Conservation (phyloP, 2,329 filamentous ascomycete genomes). For the Penicillium italicum region DNA sequence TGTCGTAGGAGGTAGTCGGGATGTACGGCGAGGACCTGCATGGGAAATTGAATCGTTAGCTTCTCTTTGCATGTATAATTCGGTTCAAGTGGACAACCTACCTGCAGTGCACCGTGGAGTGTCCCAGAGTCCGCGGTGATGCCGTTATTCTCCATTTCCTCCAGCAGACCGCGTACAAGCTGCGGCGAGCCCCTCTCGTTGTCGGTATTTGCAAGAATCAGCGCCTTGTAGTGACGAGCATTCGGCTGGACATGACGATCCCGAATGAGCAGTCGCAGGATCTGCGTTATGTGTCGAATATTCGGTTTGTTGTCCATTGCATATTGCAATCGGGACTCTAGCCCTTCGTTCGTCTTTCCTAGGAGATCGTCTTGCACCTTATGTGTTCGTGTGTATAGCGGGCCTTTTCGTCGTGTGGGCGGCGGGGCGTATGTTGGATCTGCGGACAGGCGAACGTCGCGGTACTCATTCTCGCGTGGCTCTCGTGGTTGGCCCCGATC, state of each 20-base stretch:
- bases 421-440: neutral
- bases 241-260: conserved; percentile 37
- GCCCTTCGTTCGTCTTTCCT: conserved; percentile 12
- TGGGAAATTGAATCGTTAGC: neutral
- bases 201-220: conserved; percentile 69
- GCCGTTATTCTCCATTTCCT: conserved; percentile 64
- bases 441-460: neutral
- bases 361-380: conserved; percentile 4
- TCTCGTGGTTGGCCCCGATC: neutral
- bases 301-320: conserved; percentile 24
- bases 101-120: conserved; percentile 69
- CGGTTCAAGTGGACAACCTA: conserved; percentile 31
- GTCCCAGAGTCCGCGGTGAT: conserved; percentile 63
- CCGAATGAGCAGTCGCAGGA: conserved; percentile 39
- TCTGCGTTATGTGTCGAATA: conserved; percentile 27
- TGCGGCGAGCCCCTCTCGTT: conserved; percentile 62
- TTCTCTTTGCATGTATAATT: neutral
- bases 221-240: conserved; percentile 60
- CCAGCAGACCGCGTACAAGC: conserved; percentile 60
- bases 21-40: conserved; percentile 69
- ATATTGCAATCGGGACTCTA: conserved; percentile 33
- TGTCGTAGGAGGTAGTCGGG: conserved; percentile 76
- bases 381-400: neutral
- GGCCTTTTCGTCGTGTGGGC: neutral
- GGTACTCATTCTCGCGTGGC: neutral